A percentile compares a stretch with the other conserved stretches of the same genome.
Evolutionary conservation across 306 rosid species (phyloP).

Genomic region (Vigna unguiculata): DNA sequence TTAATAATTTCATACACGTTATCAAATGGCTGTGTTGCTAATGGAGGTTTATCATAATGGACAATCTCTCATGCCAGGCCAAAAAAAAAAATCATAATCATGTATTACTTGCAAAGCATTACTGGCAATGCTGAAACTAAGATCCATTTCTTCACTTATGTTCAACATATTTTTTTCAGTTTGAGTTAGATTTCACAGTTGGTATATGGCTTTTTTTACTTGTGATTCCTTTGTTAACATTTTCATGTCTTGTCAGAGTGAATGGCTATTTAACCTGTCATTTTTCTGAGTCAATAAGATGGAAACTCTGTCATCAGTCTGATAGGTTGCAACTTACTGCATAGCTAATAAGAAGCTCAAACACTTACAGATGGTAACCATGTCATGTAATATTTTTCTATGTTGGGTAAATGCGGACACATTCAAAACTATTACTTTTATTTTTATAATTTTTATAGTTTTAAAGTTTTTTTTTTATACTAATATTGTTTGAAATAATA

Average conservation of each 20-base stretch:
- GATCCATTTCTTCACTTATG: not conserved
- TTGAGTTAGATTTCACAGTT: constrained; percentile 1
- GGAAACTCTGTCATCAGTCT: not conserved
- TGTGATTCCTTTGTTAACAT: not conserved
- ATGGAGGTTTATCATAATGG: constrained; percentile 9
- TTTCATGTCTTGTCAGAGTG: constrained; percentile 12
- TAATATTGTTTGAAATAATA: not conserved
- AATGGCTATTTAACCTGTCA: not conserved
- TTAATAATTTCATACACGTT: not conserved
- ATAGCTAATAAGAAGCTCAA: not conserved
- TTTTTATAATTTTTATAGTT: not conserved
- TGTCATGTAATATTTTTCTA: not conserved
- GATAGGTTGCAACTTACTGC: constrained; percentile 7
- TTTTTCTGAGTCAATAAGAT: constrained; percentile 5
- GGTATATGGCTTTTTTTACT: not conserved
- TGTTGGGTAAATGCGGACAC: not conserved
- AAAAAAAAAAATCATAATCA: constrained; percentile 3
- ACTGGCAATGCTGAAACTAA: not conserved
- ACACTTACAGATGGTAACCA: not conserved
- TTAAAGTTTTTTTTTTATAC: not conserved
- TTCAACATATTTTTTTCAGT: not conserved
- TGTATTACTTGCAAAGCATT: not conserved
- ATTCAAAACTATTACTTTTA: not conserved
- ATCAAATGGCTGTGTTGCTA: constrained; percentile 13
- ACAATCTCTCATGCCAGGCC: not conserved